phyloP scores from a whole-genome alignment of 139 green algal genomes.

The Coccomyxa sp. region DNA sequence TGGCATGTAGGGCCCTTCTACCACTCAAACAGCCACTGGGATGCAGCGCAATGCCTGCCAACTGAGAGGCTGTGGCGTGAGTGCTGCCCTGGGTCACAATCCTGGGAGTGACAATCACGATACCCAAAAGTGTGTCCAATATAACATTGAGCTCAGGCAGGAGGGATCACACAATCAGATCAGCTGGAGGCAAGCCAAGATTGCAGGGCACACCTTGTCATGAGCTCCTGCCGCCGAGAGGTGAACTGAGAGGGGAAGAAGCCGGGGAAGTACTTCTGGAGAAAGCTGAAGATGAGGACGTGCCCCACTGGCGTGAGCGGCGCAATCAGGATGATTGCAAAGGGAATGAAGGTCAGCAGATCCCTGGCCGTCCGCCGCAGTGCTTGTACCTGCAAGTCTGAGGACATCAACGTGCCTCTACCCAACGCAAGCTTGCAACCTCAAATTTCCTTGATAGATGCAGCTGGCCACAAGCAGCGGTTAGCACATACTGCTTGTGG shows the following conservation, averaged over 20 bases:
- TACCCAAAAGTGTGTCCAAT: too few species aligned
- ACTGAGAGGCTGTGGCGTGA: too few species aligned
- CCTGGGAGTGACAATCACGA: too few species aligned
- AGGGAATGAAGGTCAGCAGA: constrained; percentile 92
- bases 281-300: constrained; percentile 95
- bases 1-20: too few species aligned
- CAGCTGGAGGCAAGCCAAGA: not conserved
- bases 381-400: constrained; percentile 63
- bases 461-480: too few species aligned
- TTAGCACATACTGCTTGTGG: too few species aligned
- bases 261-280: constrained; percentile 95
- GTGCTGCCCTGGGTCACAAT: too few species aligned
- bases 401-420: too few species aligned
- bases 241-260: constrained; percentile 98
- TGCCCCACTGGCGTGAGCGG: constrained; percentile 95
- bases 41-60: too few species aligned
- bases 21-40: too few species aligned
- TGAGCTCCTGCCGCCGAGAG: constrained; percentile 75
- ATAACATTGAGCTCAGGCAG: too few species aligned
- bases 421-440: not conserved
- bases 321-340: constrained; percentile 96
- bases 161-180: not conserved
- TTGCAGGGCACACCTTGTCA: constrained; percentile 30
- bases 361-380: constrained; percentile 89
- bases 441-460: not conserved